These are phyloP conservation scores for Petunia axillaris DNA, from an alignment of 257 asterid species.

Conservation along the genomic window DNA sequence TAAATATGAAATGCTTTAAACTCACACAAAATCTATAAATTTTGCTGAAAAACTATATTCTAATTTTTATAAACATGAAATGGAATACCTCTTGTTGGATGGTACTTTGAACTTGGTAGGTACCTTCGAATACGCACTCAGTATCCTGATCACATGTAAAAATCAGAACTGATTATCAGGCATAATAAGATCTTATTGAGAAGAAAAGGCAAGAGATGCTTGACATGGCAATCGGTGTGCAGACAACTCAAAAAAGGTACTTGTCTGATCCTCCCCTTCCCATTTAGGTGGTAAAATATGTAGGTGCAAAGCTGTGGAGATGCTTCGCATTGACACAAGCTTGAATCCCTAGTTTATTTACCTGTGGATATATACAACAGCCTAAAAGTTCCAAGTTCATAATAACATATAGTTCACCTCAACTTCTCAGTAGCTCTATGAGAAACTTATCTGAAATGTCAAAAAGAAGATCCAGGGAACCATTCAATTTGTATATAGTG, in stretches of 20 bases:
- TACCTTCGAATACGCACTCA: constrained; percentile 74
- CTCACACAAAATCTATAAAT: neutral
- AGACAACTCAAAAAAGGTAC: neutral
- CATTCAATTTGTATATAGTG: neutral
- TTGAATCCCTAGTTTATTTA: neutral
- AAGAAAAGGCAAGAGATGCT: constrained; percentile 1
- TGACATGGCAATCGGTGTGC: neutral
- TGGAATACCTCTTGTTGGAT: constrained; percentile 62
- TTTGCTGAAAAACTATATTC: neutral
- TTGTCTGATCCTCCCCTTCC: neutral
- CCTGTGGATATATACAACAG: neutral
- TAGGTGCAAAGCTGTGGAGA: neutral
- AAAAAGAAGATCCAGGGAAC: neutral
- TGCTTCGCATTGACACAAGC: neutral
- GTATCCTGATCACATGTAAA: constrained; percentile 56
- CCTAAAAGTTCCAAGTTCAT: neutral
- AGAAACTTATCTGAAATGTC: neutral
- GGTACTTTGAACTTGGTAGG: constrained; percentile 64
- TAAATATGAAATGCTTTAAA: neutral
- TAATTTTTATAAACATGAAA: neutral
- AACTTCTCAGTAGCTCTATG: neutral
- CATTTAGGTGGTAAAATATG: neutral
- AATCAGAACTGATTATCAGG: neutral
- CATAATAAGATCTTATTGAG: neutral
- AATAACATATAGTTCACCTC: neutral